Conservation (phyloP, 768 basidiomycete genomes). For the Lentinula edodes region DNA sequence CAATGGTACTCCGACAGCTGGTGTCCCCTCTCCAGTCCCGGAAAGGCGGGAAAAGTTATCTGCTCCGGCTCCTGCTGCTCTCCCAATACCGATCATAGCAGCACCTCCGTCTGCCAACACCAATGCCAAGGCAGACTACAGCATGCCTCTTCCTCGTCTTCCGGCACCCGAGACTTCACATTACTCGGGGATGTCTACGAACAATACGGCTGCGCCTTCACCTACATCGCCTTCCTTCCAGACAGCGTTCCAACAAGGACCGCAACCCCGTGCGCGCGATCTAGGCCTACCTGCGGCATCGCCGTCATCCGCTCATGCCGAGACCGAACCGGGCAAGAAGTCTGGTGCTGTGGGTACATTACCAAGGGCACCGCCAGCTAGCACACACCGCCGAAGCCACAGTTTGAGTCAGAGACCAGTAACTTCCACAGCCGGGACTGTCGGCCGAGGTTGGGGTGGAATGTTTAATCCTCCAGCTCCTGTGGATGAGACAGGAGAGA, state of each 20-base stretch:
- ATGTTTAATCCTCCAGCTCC: conserved; percentile 46
- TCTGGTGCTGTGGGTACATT: conserved; percentile 26
- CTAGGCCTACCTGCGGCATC: conserved; percentile 38
- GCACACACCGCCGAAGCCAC: conserved; percentile 78
- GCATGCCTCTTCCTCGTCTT: conserved; percentile 75
- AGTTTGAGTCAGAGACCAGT: conserved; percentile 73
- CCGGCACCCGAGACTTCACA: conserved; percentile 80
- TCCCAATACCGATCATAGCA: neutral
- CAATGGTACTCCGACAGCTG: neutral
- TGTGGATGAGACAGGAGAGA: conserved; percentile 38
- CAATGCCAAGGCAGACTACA: conserved; percentile 65
- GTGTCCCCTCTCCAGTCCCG: neutral
- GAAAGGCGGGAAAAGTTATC: neutral
- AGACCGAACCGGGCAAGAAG: conserved; percentile 5
- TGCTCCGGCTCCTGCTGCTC: neutral
- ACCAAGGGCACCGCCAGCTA: conserved; percentile 70
- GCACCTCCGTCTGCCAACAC: conserved; percentile 7
- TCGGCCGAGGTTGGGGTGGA: conserved; percentile 47
- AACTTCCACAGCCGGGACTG: conserved; percentile 12
- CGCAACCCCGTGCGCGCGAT: conserved; percentile 64
- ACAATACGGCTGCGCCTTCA: conserved; percentile 39
- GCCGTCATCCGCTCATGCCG: conserved; percentile 12
- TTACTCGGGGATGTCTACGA: conserved; percentile 68
- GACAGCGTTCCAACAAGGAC: conserved; percentile 29
- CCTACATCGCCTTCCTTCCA: conserved; percentile 54